Evolutionary conservation across 1,284 basidiomycete species (phyloP).

Genomic region (Malassezia furfur): DNA sequence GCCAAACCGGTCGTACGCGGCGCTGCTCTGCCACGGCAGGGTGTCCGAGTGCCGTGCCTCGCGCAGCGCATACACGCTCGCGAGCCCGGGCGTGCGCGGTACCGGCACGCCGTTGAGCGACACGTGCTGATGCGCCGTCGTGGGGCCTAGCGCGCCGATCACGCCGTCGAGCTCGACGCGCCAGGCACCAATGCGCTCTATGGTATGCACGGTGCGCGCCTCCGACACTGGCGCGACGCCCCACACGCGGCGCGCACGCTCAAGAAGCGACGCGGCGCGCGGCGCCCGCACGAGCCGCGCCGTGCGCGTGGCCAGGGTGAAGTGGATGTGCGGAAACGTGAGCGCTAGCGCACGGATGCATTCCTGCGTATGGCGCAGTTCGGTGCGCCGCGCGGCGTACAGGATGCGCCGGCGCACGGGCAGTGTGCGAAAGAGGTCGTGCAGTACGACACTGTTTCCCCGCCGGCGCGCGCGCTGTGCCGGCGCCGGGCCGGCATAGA

Average conservation of each 20-base stretch:
- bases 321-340: not conserved
- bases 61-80: not conserved
- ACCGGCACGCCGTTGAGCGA: not conserved
- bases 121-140: not conserved
- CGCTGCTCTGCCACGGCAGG: not conserved
- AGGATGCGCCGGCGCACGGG: conserved; percentile 4
- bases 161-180: not conserved
- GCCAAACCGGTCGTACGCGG: not conserved
- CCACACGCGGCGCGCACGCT: not conserved
- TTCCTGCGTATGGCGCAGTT: not conserved
- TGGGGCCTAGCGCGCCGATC: not conserved
- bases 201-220: not conserved
- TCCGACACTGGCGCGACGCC: not conserved
- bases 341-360: not conserved
- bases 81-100: not conserved
- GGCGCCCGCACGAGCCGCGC: not conserved
- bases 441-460: not conserved
- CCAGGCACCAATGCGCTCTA: not conserved
- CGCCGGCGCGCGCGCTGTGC: not conserved
- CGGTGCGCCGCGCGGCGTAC: not conserved
- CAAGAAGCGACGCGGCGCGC: not conserved
- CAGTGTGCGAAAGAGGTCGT: not conserved
- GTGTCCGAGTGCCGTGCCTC: not conserved
- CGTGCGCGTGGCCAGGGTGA: not conserved
- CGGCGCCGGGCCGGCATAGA: conserved; percentile 1